Evolutionary conservation across 1,139 yeast species (phyloP).

Genomic region (Debaryomyces psychrophilus): DNA sequence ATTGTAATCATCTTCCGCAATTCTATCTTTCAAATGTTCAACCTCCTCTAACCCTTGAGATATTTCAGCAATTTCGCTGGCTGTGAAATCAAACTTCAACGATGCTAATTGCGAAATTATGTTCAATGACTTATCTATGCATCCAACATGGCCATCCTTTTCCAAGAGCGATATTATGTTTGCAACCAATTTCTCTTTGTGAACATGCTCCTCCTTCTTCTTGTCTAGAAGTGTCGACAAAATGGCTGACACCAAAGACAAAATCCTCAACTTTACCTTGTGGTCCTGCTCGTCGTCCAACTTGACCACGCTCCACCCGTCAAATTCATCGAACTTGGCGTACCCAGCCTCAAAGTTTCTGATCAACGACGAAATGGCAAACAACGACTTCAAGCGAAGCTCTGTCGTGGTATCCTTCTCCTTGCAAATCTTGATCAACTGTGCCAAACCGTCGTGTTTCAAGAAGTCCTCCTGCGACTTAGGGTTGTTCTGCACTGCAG

Average conservation of each 20-base stretch:
- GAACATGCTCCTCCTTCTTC: conserved; percentile 43
- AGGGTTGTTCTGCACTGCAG: conserved; percentile 90
- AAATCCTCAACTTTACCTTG: conserved; percentile 55
- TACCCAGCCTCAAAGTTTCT: conserved; percentile 69
- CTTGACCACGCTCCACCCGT: conserved; percentile 63
- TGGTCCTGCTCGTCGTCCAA: conserved; percentile 21
- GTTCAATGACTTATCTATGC: conserved; percentile 64
- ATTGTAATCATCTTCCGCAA: conserved; percentile 56
- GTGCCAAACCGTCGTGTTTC: conserved; percentile 50
- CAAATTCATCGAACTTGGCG: conserved; percentile 50
- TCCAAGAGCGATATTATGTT: conserved; percentile 41
- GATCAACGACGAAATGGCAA: conserved; percentile 75
- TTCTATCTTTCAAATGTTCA: conserved; percentile 46
- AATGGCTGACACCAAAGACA: conserved; percentile 61
- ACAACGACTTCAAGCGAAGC: conserved; percentile 64
- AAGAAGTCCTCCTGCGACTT: conserved; percentile 68
- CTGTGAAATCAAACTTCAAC: conserved; percentile 49
- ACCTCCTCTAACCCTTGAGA: conserved; percentile 44
- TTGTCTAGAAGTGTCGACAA: conserved; percentile 53
- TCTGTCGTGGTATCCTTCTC: conserved; percentile 29
- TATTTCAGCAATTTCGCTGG: conserved; percentile 48
- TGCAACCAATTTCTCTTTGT: conserved; percentile 42
- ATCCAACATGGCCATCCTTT: conserved; percentile 48
- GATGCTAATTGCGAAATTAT: conserved; percentile 53
- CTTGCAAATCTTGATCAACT: conserved; percentile 43